Percentiles rank a stretch among this genome's conserved stretches.
phyloP scores from a whole-genome alignment of 768 basidiomycete genomes.

The Amanita fuliginea region DNA sequence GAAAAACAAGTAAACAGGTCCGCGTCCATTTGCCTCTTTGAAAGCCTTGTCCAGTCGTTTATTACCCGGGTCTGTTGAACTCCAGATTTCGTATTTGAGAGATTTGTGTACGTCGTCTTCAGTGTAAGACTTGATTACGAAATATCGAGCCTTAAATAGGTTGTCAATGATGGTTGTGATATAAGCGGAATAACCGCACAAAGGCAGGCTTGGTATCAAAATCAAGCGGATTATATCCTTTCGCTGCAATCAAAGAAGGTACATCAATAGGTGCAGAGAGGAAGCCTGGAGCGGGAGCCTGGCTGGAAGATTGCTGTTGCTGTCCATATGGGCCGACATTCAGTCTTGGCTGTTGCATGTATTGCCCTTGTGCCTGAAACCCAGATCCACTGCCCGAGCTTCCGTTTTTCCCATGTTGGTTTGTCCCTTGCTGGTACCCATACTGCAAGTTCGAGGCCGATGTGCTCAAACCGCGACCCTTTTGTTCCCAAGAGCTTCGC shows the following conservation, averaged over 20 bases:
- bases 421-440: slow-evolving; percentile 38
- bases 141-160: slow-evolving; percentile 65
- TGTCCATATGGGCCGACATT: slow-evolving; percentile 26
- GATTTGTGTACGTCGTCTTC: slow-evolving; percentile 99
- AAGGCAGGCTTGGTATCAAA: slow-evolving; percentile 77
- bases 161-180: neutral
- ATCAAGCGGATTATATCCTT: slow-evolving; percentile 83
- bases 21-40: slow-evolving; percentile 84
- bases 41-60: slow-evolving; percentile 96
- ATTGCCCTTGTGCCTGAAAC: slow-evolving; percentile 41
- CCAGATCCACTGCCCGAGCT: slow-evolving; percentile 47
- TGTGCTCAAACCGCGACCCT: slow-evolving; percentile 43
- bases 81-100: slow-evolving; percentile 96
- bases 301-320: slow-evolving; percentile 17
- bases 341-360: slow-evolving; percentile 39
- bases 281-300: slow-evolving; percentile 33
- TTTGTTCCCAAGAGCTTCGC: slow-evolving; percentile 49
- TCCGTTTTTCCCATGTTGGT: slow-evolving; percentile 21
- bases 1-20: slow-evolving; percentile 97
- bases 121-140: slow-evolving; percentile 98
- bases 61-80: slow-evolving; percentile 93
- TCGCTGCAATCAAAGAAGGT: slow-evolving; percentile 70
- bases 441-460: slow-evolving; percentile 67
- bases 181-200: slow-evolving; percentile 31
- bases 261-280: slow-evolving; percentile 71